Base-by-base conservation (phyloP, 805 yeast species). In the Tetrapisispora namnaoensis region DNA sequence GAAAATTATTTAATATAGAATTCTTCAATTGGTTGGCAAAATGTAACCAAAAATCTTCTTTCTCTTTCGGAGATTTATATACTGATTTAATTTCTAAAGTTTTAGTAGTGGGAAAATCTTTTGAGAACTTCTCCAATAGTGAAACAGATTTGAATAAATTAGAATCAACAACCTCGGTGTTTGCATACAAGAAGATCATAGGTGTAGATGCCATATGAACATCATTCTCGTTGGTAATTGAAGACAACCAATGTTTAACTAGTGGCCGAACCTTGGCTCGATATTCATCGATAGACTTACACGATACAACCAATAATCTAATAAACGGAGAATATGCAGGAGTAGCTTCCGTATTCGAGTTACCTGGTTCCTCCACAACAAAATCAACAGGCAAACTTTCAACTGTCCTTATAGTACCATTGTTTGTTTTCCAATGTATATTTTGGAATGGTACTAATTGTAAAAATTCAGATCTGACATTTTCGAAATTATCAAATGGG, bases 241-340 rank as follows among this genome's bases (percentile, higher is more conserved):
- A 42, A 8, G 69, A 63, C 16, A 86, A 69, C 98, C 99, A 93
- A 55, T 84, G 93, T 44, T 74, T 75, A 21, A 90, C 78, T 54
- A 88, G 69, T 1, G 95, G 95, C 37, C 99, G 75, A 0, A 85
- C 88, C 57, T 83, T 86, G 0, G 83, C 65, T 51, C 95, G 72
- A 63, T 91, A 91, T 1, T 78, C 78, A 16, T 91, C 98, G 18
- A 83, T 63, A 41, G 77, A 78, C 5, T 78, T 80, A 51, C 83
- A 77, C 48, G 75, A 75, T 8, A 91, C 73, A 49, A 90, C 76
- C 70, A 91, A 80, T 20, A 89, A 59, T 53, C 83, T 75, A 42
- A 86, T 69, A 55, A 83, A 80, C 1, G 85, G 79, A 5, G 36
- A 39, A 22, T 44, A 32, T 2, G 40, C 13, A 2, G 35, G 13